Conservation (phyloP, 345 rosid genomes). For the Sisymbrium altissimum region DNA sequence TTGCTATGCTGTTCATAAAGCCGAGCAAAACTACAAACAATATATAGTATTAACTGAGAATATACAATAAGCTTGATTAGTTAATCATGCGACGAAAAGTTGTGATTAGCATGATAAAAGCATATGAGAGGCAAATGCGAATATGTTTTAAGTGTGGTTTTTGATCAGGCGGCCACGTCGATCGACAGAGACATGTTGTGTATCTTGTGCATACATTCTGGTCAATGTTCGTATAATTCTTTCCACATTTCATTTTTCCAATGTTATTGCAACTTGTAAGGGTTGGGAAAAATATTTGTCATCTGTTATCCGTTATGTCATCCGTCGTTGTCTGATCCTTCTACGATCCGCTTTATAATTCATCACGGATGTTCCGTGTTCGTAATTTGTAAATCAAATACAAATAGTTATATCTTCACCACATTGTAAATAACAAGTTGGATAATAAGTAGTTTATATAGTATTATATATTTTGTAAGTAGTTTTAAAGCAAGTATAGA, state of each 20-base stretch:
- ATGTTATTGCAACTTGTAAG: constrained; percentile 3
- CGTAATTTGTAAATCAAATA: not conserved
- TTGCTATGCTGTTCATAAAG: not conserved
- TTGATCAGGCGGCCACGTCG: constrained; percentile 11
- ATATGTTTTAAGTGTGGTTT: constrained; percentile 4
- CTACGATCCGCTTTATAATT: not conserved
- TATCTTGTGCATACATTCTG: constrained; percentile 11
- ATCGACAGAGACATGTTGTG: constrained; percentile 16
- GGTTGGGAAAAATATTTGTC: not conserved
- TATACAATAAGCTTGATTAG: not conserved
- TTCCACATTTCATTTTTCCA: constrained; percentile 3
- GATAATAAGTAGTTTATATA: too few species aligned
- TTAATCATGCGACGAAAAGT: too few species aligned
- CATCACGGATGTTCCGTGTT: too few species aligned
- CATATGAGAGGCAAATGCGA: not conserved
- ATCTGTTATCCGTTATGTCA: not conserved
- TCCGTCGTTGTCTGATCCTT: not conserved
- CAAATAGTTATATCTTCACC: not conserved
- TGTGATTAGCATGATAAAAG: too few species aligned
- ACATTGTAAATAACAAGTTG: not conserved
- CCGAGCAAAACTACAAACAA: not conserved
- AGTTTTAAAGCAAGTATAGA: too few species aligned
- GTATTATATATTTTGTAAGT: too few species aligned
- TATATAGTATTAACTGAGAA: too few species aligned
- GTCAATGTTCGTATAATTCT: constrained; percentile 19